These are phyloP conservation scores for Jacaranda copaia DNA, from an alignment of 257 asterid species.

Conservation along the genomic window DNA sequence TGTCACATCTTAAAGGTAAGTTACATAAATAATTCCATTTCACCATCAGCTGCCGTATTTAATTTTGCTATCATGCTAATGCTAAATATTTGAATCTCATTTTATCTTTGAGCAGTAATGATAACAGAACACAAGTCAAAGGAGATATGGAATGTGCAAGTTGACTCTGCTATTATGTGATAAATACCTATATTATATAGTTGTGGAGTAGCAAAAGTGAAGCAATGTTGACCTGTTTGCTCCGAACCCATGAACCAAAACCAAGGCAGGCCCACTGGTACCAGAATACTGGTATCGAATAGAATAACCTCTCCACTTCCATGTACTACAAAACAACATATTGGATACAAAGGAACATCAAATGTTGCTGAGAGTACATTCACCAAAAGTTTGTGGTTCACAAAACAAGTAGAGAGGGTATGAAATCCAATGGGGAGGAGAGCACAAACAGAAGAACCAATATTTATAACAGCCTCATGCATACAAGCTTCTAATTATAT, in stretches of 20 bases:
- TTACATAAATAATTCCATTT: constrained; percentile 7
- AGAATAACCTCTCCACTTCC: constrained; percentile 91
- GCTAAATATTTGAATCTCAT: not conserved
- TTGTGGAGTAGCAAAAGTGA: constrained; percentile 66
- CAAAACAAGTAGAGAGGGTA: constrained; percentile 1
- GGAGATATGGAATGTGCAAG: constrained; percentile 20
- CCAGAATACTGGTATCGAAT: constrained; percentile 87
- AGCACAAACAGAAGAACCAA: not conserved
- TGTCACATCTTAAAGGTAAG: not conserved
- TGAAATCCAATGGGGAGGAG: not conserved
- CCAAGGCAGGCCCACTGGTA: constrained; percentile 78
- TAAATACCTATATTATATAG: constrained; percentile 70
- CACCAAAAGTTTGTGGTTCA: not conserved
- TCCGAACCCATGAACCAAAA: constrained; percentile 95
- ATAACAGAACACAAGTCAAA: constrained; percentile 2
- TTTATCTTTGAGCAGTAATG: constrained; percentile 13
- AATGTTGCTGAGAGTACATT: constrained; percentile 6
- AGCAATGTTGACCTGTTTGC: constrained; percentile 95
- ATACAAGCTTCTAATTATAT: not conserved
- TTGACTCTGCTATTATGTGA: constrained; percentile 35
- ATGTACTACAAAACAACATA: constrained; percentile 55
- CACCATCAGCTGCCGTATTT: not conserved
- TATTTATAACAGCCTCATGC: not conserved
- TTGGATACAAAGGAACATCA: constrained; percentile 14
- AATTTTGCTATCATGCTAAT: not conserved